phyloP scores from a whole-genome alignment of 2,329 filamentous ascomycete species.

The Epichloe festucae region DNA sequence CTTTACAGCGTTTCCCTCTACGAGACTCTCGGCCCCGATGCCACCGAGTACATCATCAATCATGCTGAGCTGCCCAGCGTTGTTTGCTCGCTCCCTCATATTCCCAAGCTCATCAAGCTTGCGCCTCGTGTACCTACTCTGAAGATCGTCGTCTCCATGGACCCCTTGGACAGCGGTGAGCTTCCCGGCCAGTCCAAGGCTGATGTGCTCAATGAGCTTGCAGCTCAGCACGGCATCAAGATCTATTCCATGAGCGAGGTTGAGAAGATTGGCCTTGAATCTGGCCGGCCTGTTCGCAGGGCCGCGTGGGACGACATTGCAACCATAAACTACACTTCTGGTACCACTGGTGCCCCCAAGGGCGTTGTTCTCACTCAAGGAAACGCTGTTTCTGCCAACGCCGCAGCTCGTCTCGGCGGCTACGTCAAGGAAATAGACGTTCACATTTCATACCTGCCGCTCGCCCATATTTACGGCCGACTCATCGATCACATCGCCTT shows the following conservation, averaged over 20 bases:
- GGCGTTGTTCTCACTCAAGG: conserved; percentile 72
- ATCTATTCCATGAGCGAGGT: conserved; percentile 73
- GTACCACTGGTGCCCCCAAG: conserved; percentile 72
- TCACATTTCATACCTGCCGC: conserved; percentile 75
- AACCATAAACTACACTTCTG: conserved; percentile 86
- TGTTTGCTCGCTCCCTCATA: conserved; percentile 66
- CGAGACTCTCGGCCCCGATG: conserved; percentile 83
- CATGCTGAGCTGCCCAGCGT: conserved; percentile 68
- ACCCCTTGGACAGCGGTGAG: conserved; percentile 72
- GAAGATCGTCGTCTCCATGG: conserved; percentile 80
- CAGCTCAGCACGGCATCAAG: conserved; percentile 57
- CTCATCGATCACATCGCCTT: conserved; percentile 67
- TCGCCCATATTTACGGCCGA: conserved; percentile 89
- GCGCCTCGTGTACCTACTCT: conserved; percentile 62
- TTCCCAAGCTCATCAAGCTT: conserved; percentile 70
- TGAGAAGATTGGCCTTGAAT: conserved; percentile 63
- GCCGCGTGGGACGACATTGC: conserved; percentile 64
- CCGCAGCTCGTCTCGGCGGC: conserved; percentile 43
- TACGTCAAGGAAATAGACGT: conserved; percentile 42
- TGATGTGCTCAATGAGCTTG: conserved; percentile 62
- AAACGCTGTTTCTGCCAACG: conserved; percentile 63
- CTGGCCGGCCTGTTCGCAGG: conserved; percentile 56
- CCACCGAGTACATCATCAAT: conserved; percentile 92
- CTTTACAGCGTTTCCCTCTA: conserved; percentile 90
- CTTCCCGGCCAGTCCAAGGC: conserved; percentile 60